phyloP scores from a whole-genome alignment of 108 stramenopile genomes.

The Cyclotella choctawhatcheeana region DNA sequence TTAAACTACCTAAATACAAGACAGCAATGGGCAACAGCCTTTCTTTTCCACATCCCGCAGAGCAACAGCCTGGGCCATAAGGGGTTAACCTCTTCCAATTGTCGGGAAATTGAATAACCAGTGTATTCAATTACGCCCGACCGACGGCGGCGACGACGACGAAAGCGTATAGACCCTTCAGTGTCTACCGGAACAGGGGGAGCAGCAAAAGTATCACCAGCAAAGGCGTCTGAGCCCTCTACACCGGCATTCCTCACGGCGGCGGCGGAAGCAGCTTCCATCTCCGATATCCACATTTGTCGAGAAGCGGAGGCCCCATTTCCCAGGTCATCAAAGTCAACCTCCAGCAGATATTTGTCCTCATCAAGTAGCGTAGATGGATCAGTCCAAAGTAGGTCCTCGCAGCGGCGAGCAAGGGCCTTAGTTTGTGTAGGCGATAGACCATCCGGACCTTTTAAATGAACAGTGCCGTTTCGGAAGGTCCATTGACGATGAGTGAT shows the following conservation, averaged over 20 bases:
- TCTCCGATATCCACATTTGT: not conserved
- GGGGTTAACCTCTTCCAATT: slow-evolving; percentile 1
- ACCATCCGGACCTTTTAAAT: slow-evolving; percentile 3
- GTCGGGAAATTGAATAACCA: not conserved
- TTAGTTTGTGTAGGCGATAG: not conserved
- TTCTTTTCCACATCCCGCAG: slow-evolving; percentile 9
- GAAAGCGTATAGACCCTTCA: not conserved
- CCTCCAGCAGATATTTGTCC: not conserved
- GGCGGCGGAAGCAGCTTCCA: not conserved
- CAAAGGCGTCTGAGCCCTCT: not conserved
- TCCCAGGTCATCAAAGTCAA: not conserved
- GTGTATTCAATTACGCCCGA: not conserved
- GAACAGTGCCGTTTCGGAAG: not conserved
- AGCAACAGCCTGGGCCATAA: slow-evolving; percentile 13
- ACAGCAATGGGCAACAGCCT: slow-evolving; percentile 11
- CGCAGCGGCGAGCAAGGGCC: not conserved
- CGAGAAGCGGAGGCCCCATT: not conserved
- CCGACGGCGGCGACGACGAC: not conserved
- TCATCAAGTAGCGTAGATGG: not conserved
- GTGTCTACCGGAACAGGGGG: not conserved
- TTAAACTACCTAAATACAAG: no score
- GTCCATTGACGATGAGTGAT: not conserved
- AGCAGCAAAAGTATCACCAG: not conserved
- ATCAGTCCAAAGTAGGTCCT: slow-evolving; percentile 4
- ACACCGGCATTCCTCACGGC: not conserved